Percentiles rank a stretch among this genome's conserved stretches.
Evolutionary conservation across 1,139 yeast species (phyloP).

Genomic region (Lodderomyces metapsilosis): DNA sequence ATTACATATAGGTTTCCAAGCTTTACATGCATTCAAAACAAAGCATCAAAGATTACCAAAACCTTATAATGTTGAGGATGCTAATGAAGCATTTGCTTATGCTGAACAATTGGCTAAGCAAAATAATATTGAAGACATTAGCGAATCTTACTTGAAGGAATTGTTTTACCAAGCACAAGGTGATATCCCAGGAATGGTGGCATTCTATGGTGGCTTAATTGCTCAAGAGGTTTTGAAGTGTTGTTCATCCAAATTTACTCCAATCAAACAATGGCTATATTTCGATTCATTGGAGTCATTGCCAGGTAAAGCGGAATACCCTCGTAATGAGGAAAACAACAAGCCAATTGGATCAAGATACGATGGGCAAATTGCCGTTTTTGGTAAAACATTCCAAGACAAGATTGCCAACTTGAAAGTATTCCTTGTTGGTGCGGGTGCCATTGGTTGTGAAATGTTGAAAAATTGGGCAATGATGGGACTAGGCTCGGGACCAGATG

Average conservation of each 20-base stretch:
- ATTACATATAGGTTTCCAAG: slow-evolving; percentile 89
- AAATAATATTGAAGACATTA: slow-evolving; percentile 61
- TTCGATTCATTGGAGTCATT: slow-evolving; percentile 92
- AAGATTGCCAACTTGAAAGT: slow-evolving; percentile 73
- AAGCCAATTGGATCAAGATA: slow-evolving; percentile 80
- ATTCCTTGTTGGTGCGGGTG: slow-evolving; percentile 96
- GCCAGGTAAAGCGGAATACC: slow-evolving; percentile 56
- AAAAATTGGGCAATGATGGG: slow-evolving; percentile 99
- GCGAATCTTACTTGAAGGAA: slow-evolving; percentile 66
- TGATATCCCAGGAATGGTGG: slow-evolving; percentile 86
- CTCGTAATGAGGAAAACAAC: slow-evolving; percentile 69
- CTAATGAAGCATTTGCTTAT: slow-evolving; percentile 60
- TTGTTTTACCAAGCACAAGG: slow-evolving; percentile 86
- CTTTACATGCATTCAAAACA: slow-evolving; percentile 70
- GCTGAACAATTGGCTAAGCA: slow-evolving; percentile 61
- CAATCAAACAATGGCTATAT: slow-evolving; percentile 87
- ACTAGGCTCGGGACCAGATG: slow-evolving; percentile 86
- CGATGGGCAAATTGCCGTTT: slow-evolving; percentile 91
- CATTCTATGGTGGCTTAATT: slow-evolving; percentile 89
- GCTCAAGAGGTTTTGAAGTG: slow-evolving; percentile 98
- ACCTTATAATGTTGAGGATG: slow-evolving; percentile 75
- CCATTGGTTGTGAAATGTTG: slow-evolving; percentile 98
- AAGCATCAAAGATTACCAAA: slow-evolving; percentile 66
- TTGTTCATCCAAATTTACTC: slow-evolving; percentile 89
- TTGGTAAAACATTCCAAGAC: slow-evolving; percentile 77